A percentile compares a stretch with the other conserved stretches of the same genome.
Conservation (phyloP, 2,329 filamentous ascomycete genomes). For the Nothopassalora personata region DNA sequence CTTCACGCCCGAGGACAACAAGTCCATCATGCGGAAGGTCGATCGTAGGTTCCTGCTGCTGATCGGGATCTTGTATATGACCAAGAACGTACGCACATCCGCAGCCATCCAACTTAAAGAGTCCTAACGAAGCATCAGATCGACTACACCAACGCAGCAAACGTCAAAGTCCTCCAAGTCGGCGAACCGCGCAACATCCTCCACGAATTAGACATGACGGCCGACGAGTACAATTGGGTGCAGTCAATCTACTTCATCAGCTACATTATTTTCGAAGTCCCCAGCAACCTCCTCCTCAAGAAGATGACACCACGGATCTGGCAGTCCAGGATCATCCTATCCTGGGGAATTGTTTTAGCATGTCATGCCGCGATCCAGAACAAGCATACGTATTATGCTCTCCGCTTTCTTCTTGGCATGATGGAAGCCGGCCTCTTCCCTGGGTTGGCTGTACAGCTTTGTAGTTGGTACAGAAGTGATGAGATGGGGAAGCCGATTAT, state of each 20-base stretch:
- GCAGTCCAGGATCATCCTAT: constrained; percentile 39
- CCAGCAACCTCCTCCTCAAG: constrained; percentile 37
- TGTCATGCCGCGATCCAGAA: constrained; percentile 30
- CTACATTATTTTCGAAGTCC: constrained; percentile 34
- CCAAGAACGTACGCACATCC: constrained; percentile 35
- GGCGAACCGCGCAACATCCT: constrained; percentile 37
- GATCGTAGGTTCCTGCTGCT: constrained; percentile 36
- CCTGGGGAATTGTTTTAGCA: constrained; percentile 49
- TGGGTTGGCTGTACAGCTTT: constrained; percentile 36
- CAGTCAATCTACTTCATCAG: constrained; percentile 34
- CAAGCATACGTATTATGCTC: constrained; percentile 24
- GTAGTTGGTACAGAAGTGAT: constrained; percentile 18
- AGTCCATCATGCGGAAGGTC: constrained; percentile 38
- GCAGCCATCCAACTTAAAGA: no score
- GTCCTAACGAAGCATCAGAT: constrained; percentile 16
- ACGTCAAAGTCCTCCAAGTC: constrained; percentile 42
- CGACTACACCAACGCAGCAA: constrained; percentile 39
- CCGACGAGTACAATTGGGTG: constrained; percentile 38
- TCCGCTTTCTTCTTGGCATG: constrained; percentile 55
- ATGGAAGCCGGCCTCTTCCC: constrained; percentile 62
- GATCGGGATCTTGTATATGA: constrained; percentile 40
- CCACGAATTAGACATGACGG: constrained; percentile 37
- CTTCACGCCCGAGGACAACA: constrained; percentile 38
- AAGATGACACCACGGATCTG: constrained; percentile 35
- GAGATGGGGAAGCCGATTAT: constrained; percentile 14